phyloP scores from a whole-genome alignment of 2,329 filamentous ascomycete species.

The Cercospora citrullina region DNA sequence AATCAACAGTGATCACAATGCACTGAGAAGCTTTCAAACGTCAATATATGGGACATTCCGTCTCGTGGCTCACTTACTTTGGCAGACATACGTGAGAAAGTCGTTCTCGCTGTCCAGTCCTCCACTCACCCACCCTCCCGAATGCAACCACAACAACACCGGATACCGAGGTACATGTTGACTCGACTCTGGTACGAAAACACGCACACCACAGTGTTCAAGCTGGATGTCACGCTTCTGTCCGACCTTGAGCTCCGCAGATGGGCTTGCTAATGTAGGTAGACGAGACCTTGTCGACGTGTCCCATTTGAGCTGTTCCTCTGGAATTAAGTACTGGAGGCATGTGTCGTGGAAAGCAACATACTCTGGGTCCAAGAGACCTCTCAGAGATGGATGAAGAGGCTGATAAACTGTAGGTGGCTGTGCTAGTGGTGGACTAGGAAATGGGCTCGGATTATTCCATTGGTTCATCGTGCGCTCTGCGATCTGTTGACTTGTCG shows the following conservation, averaged over 20 bases:
- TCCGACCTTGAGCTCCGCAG: constrained; percentile 18
- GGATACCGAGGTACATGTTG: constrained; percentile 14
- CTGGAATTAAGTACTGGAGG: constrained; percentile 25
- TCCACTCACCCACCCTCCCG: constrained; percentile 24
- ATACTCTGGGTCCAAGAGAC: constrained; percentile 26
- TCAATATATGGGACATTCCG: neutral
- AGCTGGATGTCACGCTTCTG: constrained; percentile 21
- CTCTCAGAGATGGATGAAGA: constrained; percentile 21
- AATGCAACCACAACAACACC: constrained; percentile 14
- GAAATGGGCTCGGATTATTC: constrained; percentile 4
- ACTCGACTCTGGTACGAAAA: constrained; percentile 24
- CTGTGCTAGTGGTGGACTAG: constrained; percentile 9
- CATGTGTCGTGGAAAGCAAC: constrained; percentile 25
- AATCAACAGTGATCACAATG: constrained; percentile 31
- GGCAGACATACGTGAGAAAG: constrained; percentile 27
- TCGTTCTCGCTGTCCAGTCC: constrained; percentile 28
- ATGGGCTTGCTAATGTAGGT: constrained; percentile 16
- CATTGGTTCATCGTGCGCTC: constrained; percentile 17
- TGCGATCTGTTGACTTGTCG: neutral
- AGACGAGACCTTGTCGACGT: constrained; percentile 19
- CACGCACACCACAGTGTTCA: constrained; percentile 20
- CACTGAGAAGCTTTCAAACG: constrained; percentile 18
- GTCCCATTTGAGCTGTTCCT: constrained; percentile 24
- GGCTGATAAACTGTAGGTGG: constrained; percentile 19
- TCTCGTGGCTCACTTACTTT: constrained; percentile 13